A percentile compares a stretch with the other conserved stretches of the same genome.
Evolutionary conservation across 2,329 filamentous ascomycete species (phyloP).

Genomic region (Hortaea werneckii): DNA sequence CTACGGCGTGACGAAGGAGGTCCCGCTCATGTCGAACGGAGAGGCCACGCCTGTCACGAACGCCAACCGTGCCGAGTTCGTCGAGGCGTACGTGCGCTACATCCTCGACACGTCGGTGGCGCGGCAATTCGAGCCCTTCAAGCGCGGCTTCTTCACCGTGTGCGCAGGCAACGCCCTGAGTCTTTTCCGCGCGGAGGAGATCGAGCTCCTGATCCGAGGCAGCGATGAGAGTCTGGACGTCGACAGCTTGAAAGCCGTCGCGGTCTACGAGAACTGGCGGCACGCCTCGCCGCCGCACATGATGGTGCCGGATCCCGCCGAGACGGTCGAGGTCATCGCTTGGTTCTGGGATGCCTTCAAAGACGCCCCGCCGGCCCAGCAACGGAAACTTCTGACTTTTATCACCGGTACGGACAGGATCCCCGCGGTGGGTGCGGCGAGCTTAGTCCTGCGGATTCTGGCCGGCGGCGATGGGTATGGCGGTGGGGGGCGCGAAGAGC

Average conservation of each 20-base stretch:
- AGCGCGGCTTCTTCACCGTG: conserved; percentile 85
- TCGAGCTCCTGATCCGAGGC: conserved; percentile 75
- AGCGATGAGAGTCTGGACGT: conserved; percentile 79
- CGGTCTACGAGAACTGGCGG: conserved; percentile 72
- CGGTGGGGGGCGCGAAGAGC: conserved; percentile 43
- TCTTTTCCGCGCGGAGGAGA: conserved; percentile 81
- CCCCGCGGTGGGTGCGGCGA: conserved; percentile 75
- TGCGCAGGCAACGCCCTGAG: conserved; percentile 81
- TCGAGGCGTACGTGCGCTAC: conserved; percentile 73
- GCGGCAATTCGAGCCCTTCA: conserved; percentile 86
- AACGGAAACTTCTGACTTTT: conserved; percentile 72
- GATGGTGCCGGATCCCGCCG: conserved; percentile 32
- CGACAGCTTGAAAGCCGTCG: conserved; percentile 61
- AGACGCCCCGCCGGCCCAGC: conserved; percentile 52
- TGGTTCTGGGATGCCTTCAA: conserved; percentile 90
- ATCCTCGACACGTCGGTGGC: conserved; percentile 67
- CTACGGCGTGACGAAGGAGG: conserved; percentile 57
- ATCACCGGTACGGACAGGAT: conserved; percentile 87
- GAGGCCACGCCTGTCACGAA: conserved; percentile 72
- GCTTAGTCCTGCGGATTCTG: conserved; percentile 63
- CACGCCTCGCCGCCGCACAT: conserved; percentile 26
- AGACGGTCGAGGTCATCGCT: conserved; percentile 54
- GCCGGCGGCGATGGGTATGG: conserved; percentile 50
- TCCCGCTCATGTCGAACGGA: conserved; percentile 66
- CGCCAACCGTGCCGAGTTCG: conserved; percentile 72